Conservation (phyloP, 148 eudicot species). For the Fagopyrum esculentum region DNA sequence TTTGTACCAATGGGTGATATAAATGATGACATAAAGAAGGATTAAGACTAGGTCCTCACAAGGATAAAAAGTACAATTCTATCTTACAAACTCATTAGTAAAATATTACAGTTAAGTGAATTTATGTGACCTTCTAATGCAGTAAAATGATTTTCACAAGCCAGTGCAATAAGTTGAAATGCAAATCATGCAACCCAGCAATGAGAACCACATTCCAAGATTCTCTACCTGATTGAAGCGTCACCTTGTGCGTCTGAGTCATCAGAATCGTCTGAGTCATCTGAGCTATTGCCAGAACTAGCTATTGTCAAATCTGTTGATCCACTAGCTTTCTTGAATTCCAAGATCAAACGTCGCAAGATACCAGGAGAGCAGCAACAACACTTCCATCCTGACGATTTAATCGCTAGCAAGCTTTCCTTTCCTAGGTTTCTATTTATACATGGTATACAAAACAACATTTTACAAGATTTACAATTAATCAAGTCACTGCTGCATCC, state of each 20-base stretch:
- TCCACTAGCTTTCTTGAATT: conserved; percentile 47
- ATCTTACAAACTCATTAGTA: neutral
- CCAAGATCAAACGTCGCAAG: conserved; percentile 42
- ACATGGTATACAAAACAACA: conserved; percentile 47
- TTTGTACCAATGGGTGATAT: neutral
- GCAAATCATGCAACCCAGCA: neutral
- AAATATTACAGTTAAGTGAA: neutral
- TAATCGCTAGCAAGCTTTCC: conserved; percentile 33
- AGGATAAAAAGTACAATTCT: neutral
- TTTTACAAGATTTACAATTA: conserved; percentile 57
- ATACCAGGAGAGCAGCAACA: conserved; percentile 64
- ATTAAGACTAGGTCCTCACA: neutral
- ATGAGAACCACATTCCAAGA: conserved; percentile 4
- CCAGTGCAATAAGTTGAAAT: neutral
- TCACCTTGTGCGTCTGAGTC: conserved; percentile 43
- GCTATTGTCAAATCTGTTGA: conserved; percentile 32
- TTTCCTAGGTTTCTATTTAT: conserved; percentile 61
- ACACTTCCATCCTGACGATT: conserved; percentile 55
- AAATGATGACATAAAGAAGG: neutral
- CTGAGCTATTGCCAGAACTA: conserved; percentile 70
- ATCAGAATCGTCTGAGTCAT: conserved; percentile 59
- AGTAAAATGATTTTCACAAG: neutral
- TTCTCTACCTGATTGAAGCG: conserved; percentile 47
- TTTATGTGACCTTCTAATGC: neutral
- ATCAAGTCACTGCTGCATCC: conserved; percentile 47